Conservation (phyloP, 2,329 filamentous ascomycete genomes). For the Chrysoporthe puriensis region DNA sequence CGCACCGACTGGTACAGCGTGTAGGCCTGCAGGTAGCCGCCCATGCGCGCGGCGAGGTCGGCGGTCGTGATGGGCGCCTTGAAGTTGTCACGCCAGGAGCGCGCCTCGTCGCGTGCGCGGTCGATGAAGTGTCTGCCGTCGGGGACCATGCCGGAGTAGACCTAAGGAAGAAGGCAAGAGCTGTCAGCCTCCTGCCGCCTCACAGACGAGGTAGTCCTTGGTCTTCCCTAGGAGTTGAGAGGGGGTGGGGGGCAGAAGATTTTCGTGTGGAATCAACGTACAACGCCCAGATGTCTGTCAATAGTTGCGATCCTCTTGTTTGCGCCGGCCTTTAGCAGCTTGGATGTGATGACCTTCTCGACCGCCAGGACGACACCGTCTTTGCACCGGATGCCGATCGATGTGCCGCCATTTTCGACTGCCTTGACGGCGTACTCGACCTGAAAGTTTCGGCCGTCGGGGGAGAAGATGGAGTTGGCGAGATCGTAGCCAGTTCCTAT, state of each 20-base stretch:
- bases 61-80: conserved; percentile 90
- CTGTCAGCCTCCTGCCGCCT: conserved; percentile 8
- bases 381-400: conserved; percentile 94
- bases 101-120: conserved; percentile 90
- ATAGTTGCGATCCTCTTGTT: conserved; percentile 98
- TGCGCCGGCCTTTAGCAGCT: conserved; percentile 89
- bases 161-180: conserved; percentile 53
- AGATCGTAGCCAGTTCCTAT: conserved; percentile 99
- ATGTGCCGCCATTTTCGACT: conserved; percentile 96
- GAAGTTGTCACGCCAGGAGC: conserved; percentile 89
- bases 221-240: neutral
- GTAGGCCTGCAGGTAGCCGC: conserved; percentile 94
- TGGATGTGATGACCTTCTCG: conserved; percentile 95
- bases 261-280: conserved; percentile 52
- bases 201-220: neutral
- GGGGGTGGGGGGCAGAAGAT: neutral
- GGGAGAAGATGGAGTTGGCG: conserved; percentile 99
- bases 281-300: conserved; percentile 90
- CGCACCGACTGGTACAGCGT: conserved; percentile 96
- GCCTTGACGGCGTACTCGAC: conserved; percentile 99
- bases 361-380: conserved; percentile 95
- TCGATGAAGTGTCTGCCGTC: conserved; percentile 95
- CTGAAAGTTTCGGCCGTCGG: conserved; percentile 98
- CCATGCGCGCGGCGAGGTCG: conserved; percentile 89
- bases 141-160: conserved; percentile 90